Base-by-base conservation (phyloP, 2,329 filamentous ascomycete species). In the Endothia cerciana region DNA sequence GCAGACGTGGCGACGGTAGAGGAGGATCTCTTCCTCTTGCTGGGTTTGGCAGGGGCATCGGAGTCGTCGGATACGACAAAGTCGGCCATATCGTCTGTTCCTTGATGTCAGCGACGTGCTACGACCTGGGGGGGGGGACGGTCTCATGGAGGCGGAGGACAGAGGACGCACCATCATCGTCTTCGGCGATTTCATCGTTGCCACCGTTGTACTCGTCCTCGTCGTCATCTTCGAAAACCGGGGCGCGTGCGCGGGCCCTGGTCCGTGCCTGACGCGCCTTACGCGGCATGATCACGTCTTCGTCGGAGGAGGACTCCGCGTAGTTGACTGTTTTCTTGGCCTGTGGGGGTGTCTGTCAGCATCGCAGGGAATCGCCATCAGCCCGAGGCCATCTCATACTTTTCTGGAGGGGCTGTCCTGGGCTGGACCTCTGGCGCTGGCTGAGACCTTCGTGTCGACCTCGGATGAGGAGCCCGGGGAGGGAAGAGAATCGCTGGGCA, bases 1-100 rank as follows among this genome's bases (percentile, higher is more conserved):
- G 79, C 74, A 17, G 60, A 25, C 19, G 80, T 74, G 17, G 82
- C 68, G 73, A 87, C 85, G 15, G 82, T 73, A 8, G 77, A 72
- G 2, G 87, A 76, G 2, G 87, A 76, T n/a, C 90, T 84, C 78
- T 97, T 97, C 72, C 90, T 81, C 78, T 97, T 97, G 74, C 87
- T 91, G 0, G 90, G 81, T 30, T 83, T 75, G 72, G 81, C 70
- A 68, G 83, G 74, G 22, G 88, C 91, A 58, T 97, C 93, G 0
- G 92, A 94, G 51, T 96, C 92, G 72, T 97, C 94, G 0, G 91
- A 88, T 4, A 91, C 93, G 30, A 98, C 83, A 73, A 98, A 98
- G 75, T 97, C 91, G 68, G 90, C 92, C 80, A 96, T 87, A 63
- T 95, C 92, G 78, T 84, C 81, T 86, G 59, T 1, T n/a, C 56